Evolutionary conservation across 2,329 filamentous ascomycete genomes (phyloP).

Genomic region (Aspergillus calidoustus): DNA sequence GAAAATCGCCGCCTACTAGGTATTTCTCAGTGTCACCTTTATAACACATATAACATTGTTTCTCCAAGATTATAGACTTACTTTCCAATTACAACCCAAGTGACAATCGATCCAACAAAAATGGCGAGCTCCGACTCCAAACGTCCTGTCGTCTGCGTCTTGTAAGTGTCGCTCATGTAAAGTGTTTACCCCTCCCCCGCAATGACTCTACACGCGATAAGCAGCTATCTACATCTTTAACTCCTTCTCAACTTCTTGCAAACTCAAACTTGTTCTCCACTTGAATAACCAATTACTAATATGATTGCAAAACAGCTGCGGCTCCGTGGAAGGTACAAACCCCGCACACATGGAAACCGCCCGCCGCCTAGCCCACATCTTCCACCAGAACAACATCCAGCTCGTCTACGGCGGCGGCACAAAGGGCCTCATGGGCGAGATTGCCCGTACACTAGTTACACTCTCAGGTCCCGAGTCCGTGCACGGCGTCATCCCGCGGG

Average conservation of each 20-base stretch:
- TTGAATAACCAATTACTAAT: neutral
- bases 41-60: neutral
- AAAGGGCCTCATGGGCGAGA: slow-evolving; percentile 91
- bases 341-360: slow-evolving; percentile 79
- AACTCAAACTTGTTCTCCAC: neutral
- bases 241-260: neutral
- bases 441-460: slow-evolving; percentile 82
- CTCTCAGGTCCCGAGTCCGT: slow-evolving; percentile 80
- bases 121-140: slow-evolving; percentile 11
- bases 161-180: slow-evolving; percentile 5
- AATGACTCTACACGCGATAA: neutral
- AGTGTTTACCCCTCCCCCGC: slow-evolving; percentile 10
- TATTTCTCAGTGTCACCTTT: neutral
- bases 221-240: neutral
- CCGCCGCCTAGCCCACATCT: slow-evolving; percentile 70
- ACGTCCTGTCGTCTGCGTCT: slow-evolving; percentile 14
- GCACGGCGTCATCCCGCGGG: slow-evolving; percentile 90
- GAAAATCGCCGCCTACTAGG: neutral
- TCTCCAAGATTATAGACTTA: neutral
- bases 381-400: slow-evolving; percentile 76
- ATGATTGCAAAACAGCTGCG: slow-evolving; percentile 66
- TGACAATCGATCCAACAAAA: neutral
- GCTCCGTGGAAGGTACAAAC: slow-evolving; percentile 73
- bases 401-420: slow-evolving; percentile 97
- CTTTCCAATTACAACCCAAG: neutral